Evolutionary conservation across 1,284 basidiomycete genomes (phyloP).

Genomic region (Peniophora sp.): DNA sequence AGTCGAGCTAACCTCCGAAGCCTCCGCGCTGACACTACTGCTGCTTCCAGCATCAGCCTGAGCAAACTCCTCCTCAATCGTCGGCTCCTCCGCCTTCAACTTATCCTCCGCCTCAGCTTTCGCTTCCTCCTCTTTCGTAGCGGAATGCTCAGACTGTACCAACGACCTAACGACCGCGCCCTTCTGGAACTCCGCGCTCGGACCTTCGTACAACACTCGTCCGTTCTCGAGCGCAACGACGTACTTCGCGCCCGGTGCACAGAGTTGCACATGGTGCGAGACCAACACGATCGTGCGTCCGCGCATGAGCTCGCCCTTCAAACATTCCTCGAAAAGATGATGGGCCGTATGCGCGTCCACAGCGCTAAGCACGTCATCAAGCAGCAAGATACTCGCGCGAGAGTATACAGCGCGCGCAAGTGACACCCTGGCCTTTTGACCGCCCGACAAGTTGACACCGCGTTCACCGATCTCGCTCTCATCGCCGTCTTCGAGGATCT

Average conservation of each 20-base stretch:
- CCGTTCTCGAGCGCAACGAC: conserved; percentile 85
- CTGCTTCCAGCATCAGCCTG: not conserved
- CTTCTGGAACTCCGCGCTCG: conserved; percentile 54
- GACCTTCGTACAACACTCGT: conserved; percentile 69
- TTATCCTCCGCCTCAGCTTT: conserved; percentile 16
- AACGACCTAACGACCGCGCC: conserved; percentile 63
- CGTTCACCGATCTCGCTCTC: conserved; percentile 88
- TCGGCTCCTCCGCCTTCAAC: conserved; percentile 16
- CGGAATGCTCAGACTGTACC: conserved; percentile 52
- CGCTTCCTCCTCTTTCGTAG: conserved; percentile 21
- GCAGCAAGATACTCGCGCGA: conserved; percentile 73
- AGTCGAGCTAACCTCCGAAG: conserved; percentile 46
- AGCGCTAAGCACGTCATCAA: conserved; percentile 86
- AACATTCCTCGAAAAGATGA: conserved; percentile 75
- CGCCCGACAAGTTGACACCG: conserved; percentile 85
- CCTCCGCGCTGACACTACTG: conserved; percentile 13
- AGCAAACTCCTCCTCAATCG: conserved; percentile 9
- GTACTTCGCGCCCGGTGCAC: conserved; percentile 60
- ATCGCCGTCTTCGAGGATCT: conserved; percentile 92
- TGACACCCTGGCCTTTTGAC: conserved; percentile 89
- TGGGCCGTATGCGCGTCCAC: conserved; percentile 88
- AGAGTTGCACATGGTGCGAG: conserved; percentile 85
- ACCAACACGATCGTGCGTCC: conserved; percentile 81
- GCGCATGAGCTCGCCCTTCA: conserved; percentile 77
- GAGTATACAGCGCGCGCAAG: conserved; percentile 93